Evolutionary conservation across 176 grass and related monocot species (phyloP), one percentile per base, ranked within the genome.

Genomic region (Eleusine coracana): DNA sequence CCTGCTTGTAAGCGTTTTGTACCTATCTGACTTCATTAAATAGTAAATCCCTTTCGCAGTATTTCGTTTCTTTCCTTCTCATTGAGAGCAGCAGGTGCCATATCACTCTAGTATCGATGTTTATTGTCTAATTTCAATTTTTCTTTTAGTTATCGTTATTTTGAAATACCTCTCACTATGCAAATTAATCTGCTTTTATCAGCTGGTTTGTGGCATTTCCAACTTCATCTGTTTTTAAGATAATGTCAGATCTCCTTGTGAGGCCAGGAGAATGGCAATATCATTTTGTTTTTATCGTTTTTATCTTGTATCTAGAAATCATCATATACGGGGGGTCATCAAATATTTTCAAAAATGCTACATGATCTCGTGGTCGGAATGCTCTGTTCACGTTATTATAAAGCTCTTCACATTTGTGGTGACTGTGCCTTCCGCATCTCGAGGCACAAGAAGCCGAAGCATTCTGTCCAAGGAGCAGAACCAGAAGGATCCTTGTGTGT

Each of bases 41-140:
- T 76, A 51, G 28, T 76, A 31, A 46, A 87, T 82, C 70, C 39
- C 61, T 75, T 81, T 81, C 70, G 28, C 69, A 31, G 62, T 76
- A 80, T 54, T 52, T 44, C 23, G 17, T 80, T 65, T 75, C 70
- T 80, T 84, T 84, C 55, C 69, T 68, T 85, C 63, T 74, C 20
- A 54, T 70, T 36, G 82, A 75, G 69, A 46, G 21, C 50, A 67
- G 11, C 61, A 88, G 38, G 81, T 70, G 50, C 40, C 74, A 72
- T 77, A 31, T 75, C 52, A 31, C 20, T 69, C 70, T 31, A 34
- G 68, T 70, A 66, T 60, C 44, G 69, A 84, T 74, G 80, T 59
- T 80, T 80, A 31, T 34, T 76, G 25, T 50, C 46, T 28, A 50
- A 68, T 68, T 79, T 68, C 7, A 29, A 1, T 66, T 40, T 71